Base-by-base conservation (phyloP, 139 green algal species). In the Chlamydomonas sp. region DNA sequence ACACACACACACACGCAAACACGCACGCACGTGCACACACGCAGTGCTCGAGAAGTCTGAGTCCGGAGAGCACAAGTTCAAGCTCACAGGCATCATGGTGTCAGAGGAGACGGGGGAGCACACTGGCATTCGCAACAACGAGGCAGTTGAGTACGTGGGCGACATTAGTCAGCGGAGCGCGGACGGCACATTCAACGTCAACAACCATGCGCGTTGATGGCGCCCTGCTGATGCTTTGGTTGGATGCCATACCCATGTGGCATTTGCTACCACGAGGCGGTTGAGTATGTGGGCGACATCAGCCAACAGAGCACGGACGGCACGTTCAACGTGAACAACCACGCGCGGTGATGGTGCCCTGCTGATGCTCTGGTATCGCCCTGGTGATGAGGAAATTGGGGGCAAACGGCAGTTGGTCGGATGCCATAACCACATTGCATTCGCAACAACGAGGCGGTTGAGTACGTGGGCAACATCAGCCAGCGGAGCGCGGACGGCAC, bases 121-220 rank as follows among this genome's bases (percentile, higher is more conserved):
- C 31, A 24, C 29, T 13, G 54, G 54, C 54, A 63, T 63, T 16
- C 54, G 54, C 16, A 63, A 63, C 54, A 20, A 8, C 8, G 28
- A 10, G 54, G 54, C 54, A 8, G 54, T 63, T 13, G 54, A 63
- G 28, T 63, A 63, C 28, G 54, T 63, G 8, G 6, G 28, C 28
- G 54, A 63, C 28, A 63, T 63, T 16, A 63, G 54, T 16, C 54
- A 63, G 54, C 29, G 54, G 54, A 16, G 54, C 54, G 54, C 6
- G n/a, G n/a, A n/a, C n/a, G 54, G 54, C 26, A 63, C 54, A 36
- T 63, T 63, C 28, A 24, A 63, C 6, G 54, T 63, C 6, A 63
- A 63, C 54, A 63, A 63, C 28, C 54, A 63, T 16, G 54, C 54
- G n/a, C 54, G 54, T n/a, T n/a, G n/a, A n/a, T n/a, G n/a, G n/a